phyloP scores from a whole-genome alignment of 768 basidiomycete species.

The Rhodotorula paludigena region DNA sequence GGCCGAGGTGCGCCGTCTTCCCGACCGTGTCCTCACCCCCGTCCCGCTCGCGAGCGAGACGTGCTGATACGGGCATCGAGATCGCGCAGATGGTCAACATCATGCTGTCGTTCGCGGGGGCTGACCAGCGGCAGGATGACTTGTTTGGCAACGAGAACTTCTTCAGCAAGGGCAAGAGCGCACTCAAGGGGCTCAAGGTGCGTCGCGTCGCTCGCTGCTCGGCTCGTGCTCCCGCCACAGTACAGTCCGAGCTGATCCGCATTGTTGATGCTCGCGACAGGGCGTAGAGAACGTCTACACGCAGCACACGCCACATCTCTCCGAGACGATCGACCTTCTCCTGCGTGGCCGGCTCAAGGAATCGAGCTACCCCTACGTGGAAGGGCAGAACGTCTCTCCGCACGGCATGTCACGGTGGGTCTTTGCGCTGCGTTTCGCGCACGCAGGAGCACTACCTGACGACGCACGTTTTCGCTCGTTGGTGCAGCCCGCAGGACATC shows the following conservation, averaged over 20 bases:
- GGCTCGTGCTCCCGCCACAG: neutral
- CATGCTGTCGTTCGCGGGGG: conserved; percentile 83
- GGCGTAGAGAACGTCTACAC: conserved; percentile 99
- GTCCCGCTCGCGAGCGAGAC: neutral
- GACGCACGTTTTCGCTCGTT: too few species aligned
- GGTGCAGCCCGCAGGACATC: conserved; percentile 83
- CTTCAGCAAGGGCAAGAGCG: conserved; percentile 87
- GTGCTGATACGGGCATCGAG: neutral
- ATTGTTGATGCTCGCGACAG: conserved; percentile 49
- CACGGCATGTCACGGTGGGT: conserved; percentile 13
- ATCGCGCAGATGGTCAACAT: conserved; percentile 76
- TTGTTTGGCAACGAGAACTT: conserved; percentile 92
- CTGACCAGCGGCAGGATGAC: conserved; percentile 95
- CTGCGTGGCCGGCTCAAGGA: conserved; percentile 82
- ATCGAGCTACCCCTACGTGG: conserved; percentile 81
- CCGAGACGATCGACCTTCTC: conserved; percentile 83
- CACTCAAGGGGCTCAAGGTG: conserved; percentile 90
- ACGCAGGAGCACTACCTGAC: too few species aligned
- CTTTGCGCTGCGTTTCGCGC: too few species aligned
- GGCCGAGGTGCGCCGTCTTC: conserved; percentile 31
- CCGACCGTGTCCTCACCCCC: too few species aligned
- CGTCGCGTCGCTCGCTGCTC: conserved; percentile 9
- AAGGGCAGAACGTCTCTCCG: conserved; percentile 51
- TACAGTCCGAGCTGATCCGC: neutral
- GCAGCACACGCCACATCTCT: conserved; percentile 88